A percentile compares a stretch with the other conserved stretches of the same genome.
Conservation (phyloP, 352 stramenopile species). For the Globisporangium nagaii region DNA sequence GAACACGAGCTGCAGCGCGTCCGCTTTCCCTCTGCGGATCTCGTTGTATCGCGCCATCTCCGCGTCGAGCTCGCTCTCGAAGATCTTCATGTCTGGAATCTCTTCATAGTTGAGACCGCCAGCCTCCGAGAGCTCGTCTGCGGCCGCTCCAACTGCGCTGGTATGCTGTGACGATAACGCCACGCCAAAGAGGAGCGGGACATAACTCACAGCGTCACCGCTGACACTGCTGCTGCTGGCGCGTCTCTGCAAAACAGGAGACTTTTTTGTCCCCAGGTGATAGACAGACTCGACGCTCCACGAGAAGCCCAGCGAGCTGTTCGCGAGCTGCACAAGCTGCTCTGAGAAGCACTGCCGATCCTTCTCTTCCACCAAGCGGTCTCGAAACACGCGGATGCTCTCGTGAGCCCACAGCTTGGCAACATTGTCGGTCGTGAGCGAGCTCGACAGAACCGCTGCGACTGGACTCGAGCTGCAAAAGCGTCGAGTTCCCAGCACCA, state of each 20-base stretch:
- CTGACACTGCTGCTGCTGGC: background rate
- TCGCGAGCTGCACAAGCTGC: slow-evolving; percentile 63
- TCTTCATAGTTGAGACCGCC: slow-evolving; percentile 4
- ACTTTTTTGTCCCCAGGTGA: slow-evolving; percentile 11
- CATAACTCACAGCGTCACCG: background rate
- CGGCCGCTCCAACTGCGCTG: background rate
- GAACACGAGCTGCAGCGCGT: slow-evolving; percentile 55
- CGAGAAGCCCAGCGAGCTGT: slow-evolving; percentile 51
- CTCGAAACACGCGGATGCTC: slow-evolving; percentile 88
- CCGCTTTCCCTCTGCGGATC: background rate
- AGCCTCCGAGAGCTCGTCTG: too few species aligned
- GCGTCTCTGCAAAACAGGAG: too few species aligned
- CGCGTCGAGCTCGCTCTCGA: slow-evolving; percentile 55
- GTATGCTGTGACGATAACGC: background rate
- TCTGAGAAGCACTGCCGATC: slow-evolving; percentile 88
- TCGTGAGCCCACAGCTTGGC: slow-evolving; percentile 88
- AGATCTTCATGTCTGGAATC: slow-evolving; percentile 33
- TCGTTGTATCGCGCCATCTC: slow-evolving; percentile 43
- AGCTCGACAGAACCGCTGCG: slow-evolving; percentile 7
- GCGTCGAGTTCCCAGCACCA: slow-evolving; percentile 46
- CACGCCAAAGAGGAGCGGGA: slow-evolving; percentile 10
- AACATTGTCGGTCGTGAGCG: slow-evolving; percentile 40
- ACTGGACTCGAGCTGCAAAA: slow-evolving; percentile 11
- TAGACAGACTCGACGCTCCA: slow-evolving; percentile 49
- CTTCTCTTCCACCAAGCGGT: slow-evolving; percentile 76